A percentile compares a stretch with the other conserved stretches of the same genome.
Evolutionary conservation across 257 asterid genomes (phyloP).

Genomic region (Scutellaria barbata): DNA sequence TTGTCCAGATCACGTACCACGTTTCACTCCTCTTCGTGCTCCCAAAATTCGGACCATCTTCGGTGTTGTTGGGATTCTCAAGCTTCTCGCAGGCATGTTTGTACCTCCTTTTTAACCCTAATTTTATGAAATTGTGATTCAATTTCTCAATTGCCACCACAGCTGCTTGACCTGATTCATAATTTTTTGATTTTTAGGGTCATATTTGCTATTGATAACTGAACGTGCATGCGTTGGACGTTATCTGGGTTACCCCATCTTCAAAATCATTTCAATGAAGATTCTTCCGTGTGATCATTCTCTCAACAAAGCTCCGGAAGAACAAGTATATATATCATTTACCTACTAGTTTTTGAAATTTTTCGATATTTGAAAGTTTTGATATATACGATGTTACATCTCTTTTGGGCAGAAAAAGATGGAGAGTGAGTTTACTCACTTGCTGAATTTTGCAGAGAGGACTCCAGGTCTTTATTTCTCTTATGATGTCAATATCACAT

Average conservation of each 20-base stretch:
- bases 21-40: slow-evolving; percentile 56
- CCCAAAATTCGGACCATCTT: slow-evolving; percentile 70
- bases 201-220: slow-evolving; percentile 73
- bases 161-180: neutral
- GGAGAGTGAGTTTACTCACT: slow-evolving; percentile 74
- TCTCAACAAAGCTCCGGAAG: slow-evolving; percentile 67
- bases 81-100: slow-evolving; percentile 73
- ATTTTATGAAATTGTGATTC: too few relatives aligned
- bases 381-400: slow-evolving; percentile 23
- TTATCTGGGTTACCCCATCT: slow-evolving; percentile 76
- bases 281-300: slow-evolving; percentile 81
- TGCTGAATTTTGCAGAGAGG: slow-evolving; percentile 71
- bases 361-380: slow-evolving; percentile 1
- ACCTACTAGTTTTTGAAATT: slow-evolving; percentile 19
- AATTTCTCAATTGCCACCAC: too few relatives aligned
- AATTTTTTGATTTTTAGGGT: slow-evolving; percentile 54
- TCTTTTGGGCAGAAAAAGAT: slow-evolving; percentile 62
- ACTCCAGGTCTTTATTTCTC: slow-evolving; percentile 87
- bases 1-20: slow-evolving; percentile 66
- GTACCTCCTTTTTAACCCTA: neutral
- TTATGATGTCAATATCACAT: slow-evolving; percentile 84
- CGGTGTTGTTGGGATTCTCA: slow-evolving; percentile 84
- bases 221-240: slow-evolving; percentile 86
- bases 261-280: slow-evolving; percentile 76
- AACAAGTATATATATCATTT: slow-evolving; percentile 55